phyloP scores from a whole-genome alignment of 2,329 filamentous ascomycete species.

The Trichoderma koningiopsis region DNA sequence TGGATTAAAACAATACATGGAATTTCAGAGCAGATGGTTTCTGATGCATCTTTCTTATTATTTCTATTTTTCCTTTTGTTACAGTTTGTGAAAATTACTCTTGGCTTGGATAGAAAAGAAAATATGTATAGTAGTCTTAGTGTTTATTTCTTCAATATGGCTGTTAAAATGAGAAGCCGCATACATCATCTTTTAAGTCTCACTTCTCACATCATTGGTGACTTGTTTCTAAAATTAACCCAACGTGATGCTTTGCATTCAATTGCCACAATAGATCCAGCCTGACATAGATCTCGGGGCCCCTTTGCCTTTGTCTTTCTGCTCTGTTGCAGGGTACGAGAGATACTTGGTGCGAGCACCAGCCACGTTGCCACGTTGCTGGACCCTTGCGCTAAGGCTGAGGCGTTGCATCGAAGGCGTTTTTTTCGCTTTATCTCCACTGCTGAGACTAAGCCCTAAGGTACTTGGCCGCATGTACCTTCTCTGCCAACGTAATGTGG shows the following conservation, averaged over 20 bases:
- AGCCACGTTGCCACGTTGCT: background rate
- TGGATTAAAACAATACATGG: slow-evolving; percentile 1
- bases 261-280: background rate
- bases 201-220: background rate
- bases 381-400: background rate
- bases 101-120: slow-evolving; percentile 15
- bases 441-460: background rate
- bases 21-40: background rate
- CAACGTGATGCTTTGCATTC: background rate
- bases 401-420: background rate
- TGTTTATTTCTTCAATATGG: background rate
- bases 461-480: too few species aligned
- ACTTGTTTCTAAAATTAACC: background rate
- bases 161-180: background rate
- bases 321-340: background rate
- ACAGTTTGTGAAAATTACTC: background rate
- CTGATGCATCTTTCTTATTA: background rate
- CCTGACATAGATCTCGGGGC: too few species aligned
- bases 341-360: too few species aligned
- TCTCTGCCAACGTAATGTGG: too few species aligned
- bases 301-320: background rate
- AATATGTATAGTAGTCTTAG: slow-evolving; percentile 1
- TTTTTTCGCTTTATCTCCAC: background rate
- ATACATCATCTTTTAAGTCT: background rate
- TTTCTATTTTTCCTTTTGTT: background rate